Base-by-base conservation (phyloP, 164 flowering plant species). In the Brasenia schreberi region DNA sequence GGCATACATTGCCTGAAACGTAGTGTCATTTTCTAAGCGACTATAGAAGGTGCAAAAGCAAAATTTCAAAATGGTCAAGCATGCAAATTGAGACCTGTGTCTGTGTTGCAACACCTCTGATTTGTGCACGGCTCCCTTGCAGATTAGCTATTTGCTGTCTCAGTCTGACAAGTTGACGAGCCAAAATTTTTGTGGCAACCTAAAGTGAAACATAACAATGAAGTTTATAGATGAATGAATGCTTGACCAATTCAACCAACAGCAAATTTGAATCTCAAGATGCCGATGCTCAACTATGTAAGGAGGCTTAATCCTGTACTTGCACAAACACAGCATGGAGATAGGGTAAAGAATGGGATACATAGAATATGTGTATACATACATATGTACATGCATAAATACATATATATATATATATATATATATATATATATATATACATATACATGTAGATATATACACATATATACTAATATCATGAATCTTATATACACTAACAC, bases 61-160 rank as follows among this genome's bases (percentile, higher is more conserved):
- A 18, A 61, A 53, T 7, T 53, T 53, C 9, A 53, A 53, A 7
- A 53, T 53, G 59, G 9, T 53, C 59, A 53, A 53, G 12, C 59
- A 53, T 53, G 12, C 9, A 53, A 12, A 12, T 7, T 53, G 19
- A 12, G 33, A 85, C 97, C 95, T 89, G 97, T 44, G 97, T 91
- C 73, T 89, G 90, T 67, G 98, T 92, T 58, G 92, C 90, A 42
- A 92, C 90, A 33, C 98, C 98, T 82, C 96, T 79, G 68, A 92
- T 86, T 68, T 92, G 98, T n/a, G 98, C 98, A 71, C 97, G 93
- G 71, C 98, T 92, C 10, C 97, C 95, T 74, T 92, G 96, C 84
- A 92, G 77, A 70, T 92, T 88, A 10, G 87, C 83, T 23, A 23
- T 23, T 23, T 23, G 27, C 27, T 23, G 27, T 23, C 27, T 23